Evolutionary conservation across 768 basidiomycete genomes (phyloP).

Genomic region (Boletus rubroflammeus): DNA sequence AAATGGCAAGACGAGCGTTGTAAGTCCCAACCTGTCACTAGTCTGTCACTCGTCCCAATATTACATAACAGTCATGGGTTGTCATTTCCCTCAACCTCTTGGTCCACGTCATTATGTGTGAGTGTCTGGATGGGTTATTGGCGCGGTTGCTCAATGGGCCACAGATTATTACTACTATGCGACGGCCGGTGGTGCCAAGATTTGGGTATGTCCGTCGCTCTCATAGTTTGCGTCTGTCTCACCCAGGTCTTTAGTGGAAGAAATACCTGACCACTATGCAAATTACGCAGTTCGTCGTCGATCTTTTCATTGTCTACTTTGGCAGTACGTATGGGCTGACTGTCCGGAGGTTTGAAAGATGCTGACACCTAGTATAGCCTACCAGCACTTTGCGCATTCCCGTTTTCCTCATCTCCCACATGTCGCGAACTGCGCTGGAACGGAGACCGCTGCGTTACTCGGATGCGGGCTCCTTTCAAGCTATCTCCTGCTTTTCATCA

Average conservation of each 20-base stretch:
- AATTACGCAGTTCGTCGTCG: constrained; percentile 93
- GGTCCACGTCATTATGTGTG: constrained; percentile 98
- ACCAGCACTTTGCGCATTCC: constrained; percentile 71
- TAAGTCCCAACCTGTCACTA: constrained; percentile 38
- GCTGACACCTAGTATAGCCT: constrained; percentile 42
- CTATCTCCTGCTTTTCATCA: constrained; percentile 94
- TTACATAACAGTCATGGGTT: constrained; percentile 80
- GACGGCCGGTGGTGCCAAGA: constrained; percentile 92
- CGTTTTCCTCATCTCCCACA: constrained; percentile 66
- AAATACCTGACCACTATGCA: constrained; percentile 96
- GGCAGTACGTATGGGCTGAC: constrained; percentile 64
- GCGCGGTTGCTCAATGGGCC: neutral
- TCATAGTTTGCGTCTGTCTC: neutral
- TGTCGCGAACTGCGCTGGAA: constrained; percentile 81
- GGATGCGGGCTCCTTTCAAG: constrained; percentile 86
- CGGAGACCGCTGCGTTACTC: constrained; percentile 82
- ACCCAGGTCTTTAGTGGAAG: constrained; percentile 72
- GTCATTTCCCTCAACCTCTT: constrained; percentile 86
- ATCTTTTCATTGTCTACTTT: constrained; percentile 88
- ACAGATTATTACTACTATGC: constrained; percentile 99
- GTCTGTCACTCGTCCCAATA: neutral
- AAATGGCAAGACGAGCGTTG: constrained; percentile 91
- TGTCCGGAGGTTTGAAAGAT: neutral
- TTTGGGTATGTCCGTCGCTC: constrained; percentile 66
- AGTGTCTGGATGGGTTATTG: constrained; percentile 29